Base-by-base conservation (phyloP, 441 rosid species). In the Populus hybrid region DNA sequence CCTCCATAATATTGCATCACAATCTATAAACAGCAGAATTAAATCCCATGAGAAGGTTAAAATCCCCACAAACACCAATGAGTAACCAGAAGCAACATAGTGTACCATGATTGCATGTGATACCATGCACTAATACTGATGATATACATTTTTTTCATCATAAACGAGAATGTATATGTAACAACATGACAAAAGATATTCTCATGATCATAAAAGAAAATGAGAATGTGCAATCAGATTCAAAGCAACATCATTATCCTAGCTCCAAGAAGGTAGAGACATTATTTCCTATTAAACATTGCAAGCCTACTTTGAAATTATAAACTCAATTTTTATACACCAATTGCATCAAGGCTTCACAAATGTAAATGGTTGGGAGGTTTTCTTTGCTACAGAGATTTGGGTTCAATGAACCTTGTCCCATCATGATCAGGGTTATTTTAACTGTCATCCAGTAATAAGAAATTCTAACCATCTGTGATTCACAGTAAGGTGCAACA, bases 1-100 rank as follows among this genome's bases (percentile, higher is more conserved):
- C 98, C 95, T 61, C 99, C 98, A 72, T 93, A 94, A 83, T 89
- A 94, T 82, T 81, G 90, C 89, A 73, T 87, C 18, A 96, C 91
- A 81, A 87, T 86, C 99, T 96, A 80, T 81, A 82, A 78, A 63
- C 63, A 76, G 79, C 24, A 70, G 71, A 78, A 80, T 26, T 16
- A 20, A 35, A 77, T 38, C 18, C 9, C 4, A 75, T 65, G 35
- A 67, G 63, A 80, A 67, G 11, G 64, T 36, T 53, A 40, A 23
- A 53, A 24, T 32, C 20, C 67, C 30, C 9, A 30, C 8, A 69
- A 36, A 70, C 14, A 59, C 2, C 26, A 38, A 23, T 36, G 23
- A 34, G 28, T 23, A 61, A 12, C 69, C 6, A 23, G 38, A 4
- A 59, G 35, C 68, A 24, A 4, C 1, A 38, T 59, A 76, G 21